Evolutionary conservation across 805 yeast genomes (phyloP), one percentile per base, ranked within the genome.

Genomic region (Dipodascus albidus): DNA sequence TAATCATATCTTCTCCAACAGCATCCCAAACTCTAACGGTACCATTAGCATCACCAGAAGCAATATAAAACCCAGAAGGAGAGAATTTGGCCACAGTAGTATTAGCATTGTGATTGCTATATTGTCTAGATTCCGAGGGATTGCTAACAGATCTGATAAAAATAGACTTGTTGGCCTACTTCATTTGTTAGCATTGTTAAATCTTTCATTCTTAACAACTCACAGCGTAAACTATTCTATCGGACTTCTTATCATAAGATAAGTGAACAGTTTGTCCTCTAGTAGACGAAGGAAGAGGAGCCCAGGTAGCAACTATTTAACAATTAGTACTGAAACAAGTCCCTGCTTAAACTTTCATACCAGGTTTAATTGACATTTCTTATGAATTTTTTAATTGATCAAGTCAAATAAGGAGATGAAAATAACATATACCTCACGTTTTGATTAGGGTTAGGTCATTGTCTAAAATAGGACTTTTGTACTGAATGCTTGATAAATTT

Each of bases 21-120:
- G 64, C 65, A 61, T 88, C 95, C 96, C 98, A 91, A 48, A 93
- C 80, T 59, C 85, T 84, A 48, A 91, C 95, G 56, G 79, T 78
- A 24, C 99, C 99, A n/a, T 83, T 70, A 60, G 81, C 87, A 64
- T 91, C 99, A 49, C 96, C 98, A 2, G 95, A 84, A 1, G 96
- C 96, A 27, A 91, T 72, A 68, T 87, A 91, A 68, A 75, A 84
- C 0, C 99, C 97, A 11, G 89, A 82, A 1, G 98, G 96, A 0
- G 96, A 75, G 67, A 93, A 88, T 49, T 80, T 78, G 15, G 93
- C 96, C 2, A 83, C 95, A 0, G 96, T 85, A 42, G 95, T 87
- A 21, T 78, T 70, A 44, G 74, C 72, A 35, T 76, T 75, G 68
- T 91, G 98, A 49, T 79, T 83, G 8, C 77, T 77, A 71, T 84